Evolutionary conservation across 805 yeast genomes (phyloP), one percentile per base, ranked within the genome.

Genomic region (Kodamaea kakaduensis): DNA sequence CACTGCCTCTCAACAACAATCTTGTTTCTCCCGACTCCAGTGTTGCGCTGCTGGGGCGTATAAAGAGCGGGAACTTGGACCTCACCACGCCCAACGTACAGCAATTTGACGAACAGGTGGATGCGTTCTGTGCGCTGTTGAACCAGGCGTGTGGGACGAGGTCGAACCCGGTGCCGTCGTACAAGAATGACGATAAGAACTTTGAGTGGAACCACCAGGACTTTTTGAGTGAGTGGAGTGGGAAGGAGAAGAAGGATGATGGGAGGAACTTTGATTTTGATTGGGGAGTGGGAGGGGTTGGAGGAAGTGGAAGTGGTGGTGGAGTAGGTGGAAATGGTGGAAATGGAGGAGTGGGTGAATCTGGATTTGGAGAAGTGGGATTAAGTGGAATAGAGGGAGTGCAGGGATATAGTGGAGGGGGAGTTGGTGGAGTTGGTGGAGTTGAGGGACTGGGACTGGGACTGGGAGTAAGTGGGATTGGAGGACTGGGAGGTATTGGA

Each of bases 81-180:
- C 45, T 51, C 10, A 40, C 48, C 9, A 16, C 17, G 8, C 29
- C 29, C 7, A 19, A 19, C 5, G 12, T 26, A 4, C 43, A 44
- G 9, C 36, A 36, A 6, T 83, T 78, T 53, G 83, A 79, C 50
- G 90, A 84, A 52, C 78, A 81, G 45, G 78, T 81, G 36, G 73
- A 75, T 40, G 77, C 75, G 18, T 90, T 90, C 54, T 90, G 97
- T 53, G 73, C 74, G 17, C 76, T 79, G 47, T 69, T 90, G 52
- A 74, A 76, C 42, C 72, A 78, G 55, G 97, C 88, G 1, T 89
- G 97, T 59, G 97, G 96, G 12, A 79, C 81, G 5, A 78, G 69
- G 48, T 70, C 70, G 10, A 61, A 74, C 44, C 95, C 93, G 3
- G 54, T 80, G 3, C 94, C 96, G 3, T 61, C 64, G 41, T 58